phyloP scores from a whole-genome alignment of 495 filamentous ascomycete species.

The Xylaria castorea region DNA sequence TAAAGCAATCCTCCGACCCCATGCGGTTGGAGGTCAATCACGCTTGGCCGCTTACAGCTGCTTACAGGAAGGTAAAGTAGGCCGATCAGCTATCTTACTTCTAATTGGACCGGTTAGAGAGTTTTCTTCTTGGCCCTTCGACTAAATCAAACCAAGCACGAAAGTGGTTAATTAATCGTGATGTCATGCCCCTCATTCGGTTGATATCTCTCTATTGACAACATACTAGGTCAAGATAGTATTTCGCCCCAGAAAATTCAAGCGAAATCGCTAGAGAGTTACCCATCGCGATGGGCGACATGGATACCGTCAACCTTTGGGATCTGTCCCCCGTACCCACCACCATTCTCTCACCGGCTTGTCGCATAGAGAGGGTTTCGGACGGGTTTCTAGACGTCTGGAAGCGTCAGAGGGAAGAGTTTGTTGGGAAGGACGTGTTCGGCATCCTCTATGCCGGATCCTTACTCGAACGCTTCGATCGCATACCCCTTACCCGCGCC shows the following conservation, averaged over 20 bases:
- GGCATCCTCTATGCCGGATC: constrained; percentile 47
- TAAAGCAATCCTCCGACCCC: not conserved
- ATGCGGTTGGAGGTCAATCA: not conserved
- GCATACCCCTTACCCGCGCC: constrained; percentile 49
- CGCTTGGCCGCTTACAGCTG: not conserved
- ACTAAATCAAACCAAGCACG: not conserved
- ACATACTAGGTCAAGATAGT: not conserved
- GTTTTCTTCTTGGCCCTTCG: not conserved
- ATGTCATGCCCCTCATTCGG: constrained; percentile 7
- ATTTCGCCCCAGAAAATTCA: not conserved
- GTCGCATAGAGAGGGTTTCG: constrained; percentile 57
- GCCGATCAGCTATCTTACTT: not conserved
- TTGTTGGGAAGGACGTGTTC: constrained; percentile 54
- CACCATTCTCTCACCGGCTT: constrained; percentile 55
- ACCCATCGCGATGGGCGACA: constrained; percentile 20
- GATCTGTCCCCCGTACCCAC: constrained; percentile 58
- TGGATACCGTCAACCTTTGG: constrained; percentile 42
- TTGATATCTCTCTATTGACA: not conserved
- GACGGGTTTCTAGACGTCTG: constrained; percentile 54
- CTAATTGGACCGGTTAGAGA: not conserved
- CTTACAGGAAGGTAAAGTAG: not conserved
- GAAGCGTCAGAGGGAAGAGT: constrained; percentile 44
- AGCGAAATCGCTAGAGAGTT: not conserved
- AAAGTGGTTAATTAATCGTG: not conserved
- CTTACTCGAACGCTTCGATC: constrained; percentile 43